These are phyloP conservation scores for Pseudisothecium myosuroides DNA, from an alignment of 225 moss, liverwort and hornwort genomes.

Conservation along the genomic window DNA sequence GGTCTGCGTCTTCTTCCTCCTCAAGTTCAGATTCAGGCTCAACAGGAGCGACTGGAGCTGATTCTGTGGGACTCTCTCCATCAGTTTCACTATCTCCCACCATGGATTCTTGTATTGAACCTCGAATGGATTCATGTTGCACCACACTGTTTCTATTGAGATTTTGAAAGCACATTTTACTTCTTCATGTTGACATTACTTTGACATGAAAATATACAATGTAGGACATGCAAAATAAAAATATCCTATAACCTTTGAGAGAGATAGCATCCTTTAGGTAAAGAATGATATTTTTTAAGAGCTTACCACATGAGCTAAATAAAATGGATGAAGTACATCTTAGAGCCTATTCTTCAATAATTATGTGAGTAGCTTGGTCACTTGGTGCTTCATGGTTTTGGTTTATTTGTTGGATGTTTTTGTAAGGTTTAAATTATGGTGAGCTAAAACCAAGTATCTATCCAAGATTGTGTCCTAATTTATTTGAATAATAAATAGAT, in stretches of 20 bases:
- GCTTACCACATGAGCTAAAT: background rate
- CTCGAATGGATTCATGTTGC: background rate
- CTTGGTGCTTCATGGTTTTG: background rate
- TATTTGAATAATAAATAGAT: background rate
- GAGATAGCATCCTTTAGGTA: rapidly evolving
- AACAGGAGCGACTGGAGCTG: background rate
- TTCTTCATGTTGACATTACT: rapidly evolving
- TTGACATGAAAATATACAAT: background rate
- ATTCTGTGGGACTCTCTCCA: background rate
- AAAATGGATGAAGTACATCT: no score
- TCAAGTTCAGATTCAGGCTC: background rate
- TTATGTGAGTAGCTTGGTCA: background rate
- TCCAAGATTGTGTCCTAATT: background rate
- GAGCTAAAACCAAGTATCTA: background rate
- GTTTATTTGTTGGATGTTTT: background rate
- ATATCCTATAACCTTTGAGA: background rate
- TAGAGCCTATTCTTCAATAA: no score
- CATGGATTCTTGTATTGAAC: background rate
- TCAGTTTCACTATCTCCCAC: background rate
- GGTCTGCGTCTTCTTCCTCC: background rate
- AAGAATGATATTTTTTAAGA: background rate
- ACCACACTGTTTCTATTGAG: background rate
- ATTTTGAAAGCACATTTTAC: background rate
- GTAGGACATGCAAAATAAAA: background rate
- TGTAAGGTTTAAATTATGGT: background rate